phyloP scores from a whole-genome alignment of 176 grass and related monocot species.

The Oryza meyeriana region DNA sequence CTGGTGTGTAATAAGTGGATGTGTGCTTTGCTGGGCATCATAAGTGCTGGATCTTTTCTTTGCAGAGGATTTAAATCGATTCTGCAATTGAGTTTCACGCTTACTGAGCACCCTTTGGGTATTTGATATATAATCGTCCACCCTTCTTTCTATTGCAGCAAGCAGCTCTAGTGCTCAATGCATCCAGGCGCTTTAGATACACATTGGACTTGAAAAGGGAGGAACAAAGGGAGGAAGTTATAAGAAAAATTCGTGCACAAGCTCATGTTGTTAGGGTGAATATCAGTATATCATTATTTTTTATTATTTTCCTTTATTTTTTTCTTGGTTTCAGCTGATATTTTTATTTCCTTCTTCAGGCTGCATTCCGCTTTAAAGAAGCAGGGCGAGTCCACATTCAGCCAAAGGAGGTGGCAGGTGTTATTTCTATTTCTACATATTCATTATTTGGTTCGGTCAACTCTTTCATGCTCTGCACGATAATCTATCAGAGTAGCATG shows the following conservation, averaged over 20 bases:
- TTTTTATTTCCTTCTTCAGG: constrained; percentile 47
- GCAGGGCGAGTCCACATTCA: constrained; percentile 45
- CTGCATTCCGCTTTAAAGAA: constrained; percentile 78
- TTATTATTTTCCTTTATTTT: neutral
- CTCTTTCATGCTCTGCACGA: neutral
- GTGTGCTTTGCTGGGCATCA: neutral
- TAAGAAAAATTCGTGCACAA: constrained; percentile 81
- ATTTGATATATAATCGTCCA: neutral
- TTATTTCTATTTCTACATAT: neutral
- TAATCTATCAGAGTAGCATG: neutral
- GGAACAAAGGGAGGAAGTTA: constrained; percentile 66
- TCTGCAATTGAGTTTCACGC: neutral
- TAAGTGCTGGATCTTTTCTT: neutral
- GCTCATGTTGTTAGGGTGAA: constrained; percentile 77
- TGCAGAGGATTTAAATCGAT: neutral
- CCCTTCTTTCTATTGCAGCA: constrained; percentile 43
- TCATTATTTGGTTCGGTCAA: neutral
- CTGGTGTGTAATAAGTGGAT: neutral
- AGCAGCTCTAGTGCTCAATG: constrained; percentile 85
- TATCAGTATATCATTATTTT: neutral
- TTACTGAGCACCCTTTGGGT: neutral
- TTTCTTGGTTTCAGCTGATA: neutral
- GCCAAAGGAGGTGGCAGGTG: constrained; percentile 38
- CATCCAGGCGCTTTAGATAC: constrained; percentile 89
- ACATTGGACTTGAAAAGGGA: constrained; percentile 90